These are phyloP conservation scores for Salix caprea DNA, from an alignment of 345 rosid genomes.

Conservation along the genomic window DNA sequence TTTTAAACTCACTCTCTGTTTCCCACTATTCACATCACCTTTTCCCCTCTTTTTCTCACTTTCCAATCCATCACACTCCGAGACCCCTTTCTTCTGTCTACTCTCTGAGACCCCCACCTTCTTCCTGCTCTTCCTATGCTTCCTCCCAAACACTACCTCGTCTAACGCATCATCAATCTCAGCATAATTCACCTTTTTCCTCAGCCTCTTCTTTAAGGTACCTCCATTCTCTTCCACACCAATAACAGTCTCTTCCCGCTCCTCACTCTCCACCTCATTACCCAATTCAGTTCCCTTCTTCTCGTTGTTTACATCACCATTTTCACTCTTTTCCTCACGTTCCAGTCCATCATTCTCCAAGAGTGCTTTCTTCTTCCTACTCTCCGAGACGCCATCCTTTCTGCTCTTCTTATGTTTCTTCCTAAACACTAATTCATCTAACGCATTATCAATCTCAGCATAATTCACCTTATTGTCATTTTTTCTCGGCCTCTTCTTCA, in stretches of 20 bases:
- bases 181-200: slow-evolving; percentile 1
- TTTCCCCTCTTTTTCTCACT: neutral
- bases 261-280: neutral
- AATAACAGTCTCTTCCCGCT: neutral
- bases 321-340: too few species aligned
- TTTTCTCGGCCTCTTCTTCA: too few species aligned
- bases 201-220: neutral
- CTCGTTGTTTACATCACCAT: too few species aligned
- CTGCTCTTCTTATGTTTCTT: too few species aligned
- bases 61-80: neutral
- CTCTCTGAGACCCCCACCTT: neutral
- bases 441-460: too few species aligned
- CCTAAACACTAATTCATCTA: too few species aligned
- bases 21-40: neutral
- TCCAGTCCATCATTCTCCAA: too few species aligned
- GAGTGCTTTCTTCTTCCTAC: too few species aligned
- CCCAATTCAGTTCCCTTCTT: too few species aligned
- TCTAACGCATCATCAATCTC: neutral
- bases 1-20: neutral
- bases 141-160: neutral
- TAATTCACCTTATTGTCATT: too few species aligned
- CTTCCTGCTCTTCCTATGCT: neutral
- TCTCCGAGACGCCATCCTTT: too few species aligned
- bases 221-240: neutral
- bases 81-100: too few species aligned